Evolutionary conservation across 768 basidiomycete genomes (phyloP), one percentile per base, ranked within the genome.

Genomic region (Coprinopsis cinerea): DNA sequence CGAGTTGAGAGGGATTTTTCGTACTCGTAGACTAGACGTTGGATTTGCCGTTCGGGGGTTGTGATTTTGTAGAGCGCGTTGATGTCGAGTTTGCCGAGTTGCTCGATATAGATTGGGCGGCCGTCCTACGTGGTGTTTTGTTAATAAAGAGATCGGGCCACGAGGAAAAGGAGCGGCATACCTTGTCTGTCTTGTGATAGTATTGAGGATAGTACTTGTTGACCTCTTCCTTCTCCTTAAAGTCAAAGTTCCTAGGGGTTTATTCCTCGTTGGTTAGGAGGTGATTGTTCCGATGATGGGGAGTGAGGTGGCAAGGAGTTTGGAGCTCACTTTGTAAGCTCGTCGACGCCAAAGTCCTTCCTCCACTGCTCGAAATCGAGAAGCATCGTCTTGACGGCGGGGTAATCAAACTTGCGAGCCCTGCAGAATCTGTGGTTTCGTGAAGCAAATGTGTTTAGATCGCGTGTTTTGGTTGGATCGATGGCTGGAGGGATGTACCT

Each of bases 151-250:
- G 28, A 6, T 10, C 32, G 34, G 4, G 42, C 22, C 28, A 2
- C 14, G 30, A 32, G 34, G 47, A 24, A 34, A 25, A 39, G n/a
- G 13, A 20, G 36, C 24, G 22, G 44, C 73, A 32, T 48, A 92
- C 92, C 76, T 85, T 92, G 76, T 98, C 95, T 57, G 75, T 87
- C 73, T 91, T 94, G 73, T 98, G 95, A 66, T 97, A 96, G 68
- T 80, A 96, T 60, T 95, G 92, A 1, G 94, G 93, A 61, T 96
- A 98, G 59, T 87, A 92, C 69, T 89, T 87, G 75, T 92, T 81
- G 6, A 97, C 93, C 58, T 82, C 76, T 30, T 66, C 68, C 61
- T 84, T 85, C 67, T 96, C 93, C 49, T 78, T 78, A 67, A 94
- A 97, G 46, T 86, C 81, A 63, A 96, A 98, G 62, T 78, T 83